Conservation (phyloP, 2,329 filamentous ascomycete genomes). For the Coleophoma eucalyptorum region DNA sequence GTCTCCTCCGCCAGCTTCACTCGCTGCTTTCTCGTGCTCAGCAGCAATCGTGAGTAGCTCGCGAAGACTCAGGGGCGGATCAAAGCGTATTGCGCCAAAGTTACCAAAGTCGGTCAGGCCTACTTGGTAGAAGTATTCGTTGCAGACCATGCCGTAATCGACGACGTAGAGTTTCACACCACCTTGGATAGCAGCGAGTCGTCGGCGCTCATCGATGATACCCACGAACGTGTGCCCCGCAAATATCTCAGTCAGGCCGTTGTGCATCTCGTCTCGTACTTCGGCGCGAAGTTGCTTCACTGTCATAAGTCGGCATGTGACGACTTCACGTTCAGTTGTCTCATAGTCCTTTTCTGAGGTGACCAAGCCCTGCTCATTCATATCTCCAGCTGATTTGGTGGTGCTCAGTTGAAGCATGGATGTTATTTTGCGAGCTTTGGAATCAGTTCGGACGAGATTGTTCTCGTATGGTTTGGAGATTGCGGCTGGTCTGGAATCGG, state of each 20-base stretch:
- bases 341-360: constrained; percentile 62
- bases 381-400: constrained; percentile 29
- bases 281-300: constrained; percentile 78
- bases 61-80: constrained; percentile 67
- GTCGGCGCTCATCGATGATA: constrained; percentile 80
- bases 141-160: constrained; percentile 84
- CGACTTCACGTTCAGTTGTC: constrained; percentile 62
- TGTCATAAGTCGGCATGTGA: constrained; percentile 73
- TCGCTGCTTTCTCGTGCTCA: constrained; percentile 59
- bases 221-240: constrained; percentile 90
- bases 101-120: constrained; percentile 95
- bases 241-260: constrained; percentile 82
- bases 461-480: constrained; percentile 70
- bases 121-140: constrained; percentile 93
- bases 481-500: constrained; percentile 15
- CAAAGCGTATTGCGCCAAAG: constrained; percentile 80
- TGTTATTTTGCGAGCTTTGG: constrained; percentile 88
- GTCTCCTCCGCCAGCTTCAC: constrained; percentile 38
- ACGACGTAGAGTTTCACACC: constrained; percentile 90
- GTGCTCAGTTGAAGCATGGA: constrained; percentile 75
- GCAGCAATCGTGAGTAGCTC: constrained; percentile 72
- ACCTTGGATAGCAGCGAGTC: constrained; percentile 88
- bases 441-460: constrained; percentile 86
- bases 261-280: constrained; percentile 79
- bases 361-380: constrained; percentile 20